Evolutionary conservation across 1,284 basidiomycete genomes (phyloP).

Genomic region (Naganishia sp.): DNA sequence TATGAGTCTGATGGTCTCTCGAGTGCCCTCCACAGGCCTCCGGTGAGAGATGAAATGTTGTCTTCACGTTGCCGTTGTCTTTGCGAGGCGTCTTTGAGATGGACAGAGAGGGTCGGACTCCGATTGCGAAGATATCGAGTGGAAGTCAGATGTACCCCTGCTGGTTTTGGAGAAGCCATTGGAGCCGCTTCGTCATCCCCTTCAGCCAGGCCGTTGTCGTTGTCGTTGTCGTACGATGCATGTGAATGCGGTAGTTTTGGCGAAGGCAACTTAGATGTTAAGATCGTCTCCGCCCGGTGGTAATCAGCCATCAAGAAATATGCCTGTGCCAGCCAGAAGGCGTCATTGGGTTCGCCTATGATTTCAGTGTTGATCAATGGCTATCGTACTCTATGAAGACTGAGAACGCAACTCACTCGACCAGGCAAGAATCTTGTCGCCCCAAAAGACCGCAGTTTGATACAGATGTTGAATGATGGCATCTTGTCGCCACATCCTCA

Average conservation of each 20-base stretch:
- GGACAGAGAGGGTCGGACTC: background rate
- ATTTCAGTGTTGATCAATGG: background rate
- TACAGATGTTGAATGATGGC: conserved; percentile 97
- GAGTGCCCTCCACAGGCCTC: conserved; percentile 24
- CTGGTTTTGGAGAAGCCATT: background rate
- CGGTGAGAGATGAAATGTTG: background rate
- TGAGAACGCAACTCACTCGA: conserved; percentile 68
- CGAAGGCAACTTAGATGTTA: conserved; percentile 68
- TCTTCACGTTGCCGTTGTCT: background rate
- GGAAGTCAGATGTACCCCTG: too few relatives aligned
- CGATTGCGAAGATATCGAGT: background rate
- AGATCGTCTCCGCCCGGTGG: conserved; percentile 84
- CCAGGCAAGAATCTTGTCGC: conserved; percentile 90
- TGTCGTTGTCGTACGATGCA: background rate
- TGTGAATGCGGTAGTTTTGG: conserved; percentile 56
- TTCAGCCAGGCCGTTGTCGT: background rate
- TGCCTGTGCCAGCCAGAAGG: conserved; percentile 97
- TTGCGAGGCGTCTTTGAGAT: background rate
- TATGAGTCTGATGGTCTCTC: too few relatives aligned
- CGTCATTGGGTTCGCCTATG: conserved; percentile 90
- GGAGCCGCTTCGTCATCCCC: background rate
- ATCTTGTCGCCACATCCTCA: conserved; percentile 95
- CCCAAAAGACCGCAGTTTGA: conserved; percentile 97
- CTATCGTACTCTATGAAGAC: conserved; percentile 21
- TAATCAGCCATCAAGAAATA: conserved; percentile 96